phyloP scores from a whole-genome alignment of 2,329 filamentous ascomycete species.

The Talaromyces funiculosus region DNA sequence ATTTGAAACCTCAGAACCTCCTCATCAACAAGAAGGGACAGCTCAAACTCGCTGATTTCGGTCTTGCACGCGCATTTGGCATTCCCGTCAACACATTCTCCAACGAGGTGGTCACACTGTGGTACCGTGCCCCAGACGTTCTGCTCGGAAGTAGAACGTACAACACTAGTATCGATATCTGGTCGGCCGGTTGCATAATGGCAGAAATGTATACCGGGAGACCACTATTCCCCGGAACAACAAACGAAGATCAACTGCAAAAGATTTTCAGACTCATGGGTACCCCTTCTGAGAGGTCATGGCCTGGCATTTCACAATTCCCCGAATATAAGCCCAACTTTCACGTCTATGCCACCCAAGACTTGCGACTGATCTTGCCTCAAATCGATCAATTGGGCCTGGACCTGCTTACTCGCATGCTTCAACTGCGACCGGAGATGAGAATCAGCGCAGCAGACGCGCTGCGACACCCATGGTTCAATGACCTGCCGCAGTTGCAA shows the following conservation, averaged over 20 bases:
- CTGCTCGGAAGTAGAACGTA: conserved; percentile 90
- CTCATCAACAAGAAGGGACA: conserved; percentile 89
- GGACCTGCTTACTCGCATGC: conserved; percentile 81
- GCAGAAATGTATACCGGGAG: conserved; percentile 98
- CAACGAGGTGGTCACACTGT: conserved; percentile 94
- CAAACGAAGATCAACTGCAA: conserved; percentile 94
- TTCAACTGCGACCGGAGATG: conserved; percentile 87
- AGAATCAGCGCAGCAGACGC: conserved; percentile 83
- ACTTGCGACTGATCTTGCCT: conserved; percentile 77
- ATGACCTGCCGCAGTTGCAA: conserved; percentile 54
- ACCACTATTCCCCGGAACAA: conserved; percentile 92
- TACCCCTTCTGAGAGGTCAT: conserved; percentile 88
- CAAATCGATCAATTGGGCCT: conserved; percentile 85
- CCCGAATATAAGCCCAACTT: conserved; percentile 98
- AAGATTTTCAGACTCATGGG: conserved; percentile 99
- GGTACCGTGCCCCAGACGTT: conserved; percentile 96
- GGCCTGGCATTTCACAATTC: conserved; percentile 90
- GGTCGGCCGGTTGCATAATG: conserved; percentile 99
- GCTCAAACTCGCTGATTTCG: conserved; percentile 91
- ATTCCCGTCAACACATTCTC: conserved; percentile 98
- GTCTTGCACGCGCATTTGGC: conserved; percentile 86
- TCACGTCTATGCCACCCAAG: conserved; percentile 89
- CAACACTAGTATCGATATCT: conserved; percentile 99
- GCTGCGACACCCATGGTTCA: conserved; percentile 88
- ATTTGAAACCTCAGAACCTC: conserved; percentile 93